Evolutionary conservation across 306 rosid species (phyloP), one percentile per base, ranked within the genome.

Genomic region (Cicer yamashitae): DNA sequence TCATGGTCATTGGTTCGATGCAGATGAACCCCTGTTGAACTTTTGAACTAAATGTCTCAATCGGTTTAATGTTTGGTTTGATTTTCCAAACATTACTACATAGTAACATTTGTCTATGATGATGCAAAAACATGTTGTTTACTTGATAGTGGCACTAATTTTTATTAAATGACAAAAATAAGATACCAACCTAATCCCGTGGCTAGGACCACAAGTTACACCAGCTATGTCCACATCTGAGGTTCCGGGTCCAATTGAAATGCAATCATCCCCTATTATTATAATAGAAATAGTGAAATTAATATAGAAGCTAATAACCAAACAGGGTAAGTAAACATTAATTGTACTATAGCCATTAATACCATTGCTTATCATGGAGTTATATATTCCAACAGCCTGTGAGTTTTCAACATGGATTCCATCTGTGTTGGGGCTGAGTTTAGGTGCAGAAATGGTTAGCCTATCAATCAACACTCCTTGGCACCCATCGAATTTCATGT

Each of bases 361-460:
- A 91, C 99, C 98, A 66, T 92, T 94, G 90, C 87, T 80, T 78
- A 94, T 92, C 85, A 83, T 41, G 64, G 98, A 61, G 87, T 94
- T 75, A 75, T 86, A 90, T 68, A 94, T 94, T 5, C 86, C 96
- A 7, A 94, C 93, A 8, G 73, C 8, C 18, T 88, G 82, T 3
- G 96, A 77, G 78, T 86, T 77, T 77, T 85, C 96, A 6, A 94
- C 80, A 84, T 94, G 99, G 67, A 94, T 92, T 77, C 99, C 99
- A 73, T 94, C 99, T 2, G 97, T 94, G 78, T 94, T 94, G 68
- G 99, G 99, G 78, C 99, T 94, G 15, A 94, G 96, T 83, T 90
- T 90, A 1, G 99, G 99, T 2, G 99, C 92, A 70, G 97, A 89
- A 72, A 94, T 94, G 10, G 80, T 79, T 6, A 94, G 70, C 74